phyloP scores from a whole-genome alignment of 2,329 filamentous ascomycete species.

The Claviceps humidiphila region DNA sequence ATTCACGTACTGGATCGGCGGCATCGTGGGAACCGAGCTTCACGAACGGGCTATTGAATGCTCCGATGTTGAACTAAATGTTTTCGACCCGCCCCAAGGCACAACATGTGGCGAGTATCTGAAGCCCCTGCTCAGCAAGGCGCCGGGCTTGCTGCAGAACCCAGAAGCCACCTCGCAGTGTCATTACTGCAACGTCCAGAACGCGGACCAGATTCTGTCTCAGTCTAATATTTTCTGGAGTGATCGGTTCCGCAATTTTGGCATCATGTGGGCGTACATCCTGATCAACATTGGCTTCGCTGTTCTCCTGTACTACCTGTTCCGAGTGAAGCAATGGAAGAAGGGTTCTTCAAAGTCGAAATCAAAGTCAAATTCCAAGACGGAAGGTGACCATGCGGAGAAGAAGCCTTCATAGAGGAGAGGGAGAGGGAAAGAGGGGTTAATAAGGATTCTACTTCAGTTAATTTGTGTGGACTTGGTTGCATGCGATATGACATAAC shows the following conservation, averaged over 20 bases:
- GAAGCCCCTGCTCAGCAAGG: slow-evolving; percentile 33
- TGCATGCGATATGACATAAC: too few relatives aligned
- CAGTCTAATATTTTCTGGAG: slow-evolving; percentile 32
- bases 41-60: slow-evolving; percentile 40
- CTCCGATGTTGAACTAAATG: slow-evolving; percentile 41
- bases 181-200: slow-evolving; percentile 50
- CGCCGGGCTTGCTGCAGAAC: slow-evolving; percentile 49
- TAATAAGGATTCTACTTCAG: too few relatives aligned
- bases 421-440: not conserved
- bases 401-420: not conserved
- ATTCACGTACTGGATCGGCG: slow-evolving; percentile 56
- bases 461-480: too few relatives aligned
- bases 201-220: slow-evolving; percentile 48
- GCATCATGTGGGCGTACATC: slow-evolving; percentile 55
- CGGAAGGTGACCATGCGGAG: not conserved
- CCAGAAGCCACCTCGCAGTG: slow-evolving; percentile 42
- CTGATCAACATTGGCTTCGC: slow-evolving; percentile 48
- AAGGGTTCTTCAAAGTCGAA: not conserved
- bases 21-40: slow-evolving; percentile 54
- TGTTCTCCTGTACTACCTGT: slow-evolving; percentile 48
- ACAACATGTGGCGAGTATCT: slow-evolving; percentile 54
- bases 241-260: slow-evolving; percentile 56
- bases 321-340: slow-evolving; percentile 35
- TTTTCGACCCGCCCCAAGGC: slow-evolving; percentile 50
- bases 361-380: not conserved